Evolutionary conservation across 148 eudicot genomes (phyloP).

Genomic region (Pouteria glomerata): DNA sequence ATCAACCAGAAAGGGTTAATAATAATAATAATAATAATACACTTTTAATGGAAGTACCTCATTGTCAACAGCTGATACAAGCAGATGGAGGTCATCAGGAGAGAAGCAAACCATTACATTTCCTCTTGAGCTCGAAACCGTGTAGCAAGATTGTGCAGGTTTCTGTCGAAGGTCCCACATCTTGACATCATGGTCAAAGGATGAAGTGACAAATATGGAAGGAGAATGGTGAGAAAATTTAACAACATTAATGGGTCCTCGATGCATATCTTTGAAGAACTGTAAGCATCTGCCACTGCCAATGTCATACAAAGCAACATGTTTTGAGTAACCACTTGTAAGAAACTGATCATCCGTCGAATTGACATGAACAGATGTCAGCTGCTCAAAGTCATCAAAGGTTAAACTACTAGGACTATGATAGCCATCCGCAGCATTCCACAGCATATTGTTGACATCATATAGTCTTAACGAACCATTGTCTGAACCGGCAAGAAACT

Average conservation of each 20-base stretch:
- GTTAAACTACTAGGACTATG: constrained; percentile 20
- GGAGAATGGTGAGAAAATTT: constrained; percentile 72
- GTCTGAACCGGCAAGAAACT: constrained; percentile 85
- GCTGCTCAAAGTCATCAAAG: constrained; percentile 53
- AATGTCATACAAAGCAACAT: constrained; percentile 70
- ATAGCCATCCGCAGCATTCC: constrained; percentile 21
- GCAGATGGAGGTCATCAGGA: constrained; percentile 66
- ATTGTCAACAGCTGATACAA: constrained; percentile 77
- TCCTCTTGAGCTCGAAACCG: constrained; percentile 70
- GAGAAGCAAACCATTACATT: constrained; percentile 88
- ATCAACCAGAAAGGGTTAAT: too few species aligned
- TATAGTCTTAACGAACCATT: constrained; percentile 67
- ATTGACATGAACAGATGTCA: constrained; percentile 69
- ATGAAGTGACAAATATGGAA: constrained; percentile 63
- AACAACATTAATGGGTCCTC: constrained; percentile 72
- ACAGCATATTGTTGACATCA: constrained; percentile 34
- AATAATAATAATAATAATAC: too few species aligned
- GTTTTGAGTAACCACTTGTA: constrained; percentile 59
- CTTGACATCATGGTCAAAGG: constrained; percentile 71
- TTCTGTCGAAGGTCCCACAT: constrained; percentile 79
- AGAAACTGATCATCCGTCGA: constrained; percentile 66
- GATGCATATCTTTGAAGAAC: constrained; percentile 55
- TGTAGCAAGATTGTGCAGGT: constrained; percentile 49
- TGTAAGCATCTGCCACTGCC: constrained; percentile 49
- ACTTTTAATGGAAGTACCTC: constrained; percentile 36